Evolutionary conservation across 202 grass and related monocot species (phyloP), one percentile per base, ranked within the genome.

Genomic region (Saccharum hybrid): DNA sequence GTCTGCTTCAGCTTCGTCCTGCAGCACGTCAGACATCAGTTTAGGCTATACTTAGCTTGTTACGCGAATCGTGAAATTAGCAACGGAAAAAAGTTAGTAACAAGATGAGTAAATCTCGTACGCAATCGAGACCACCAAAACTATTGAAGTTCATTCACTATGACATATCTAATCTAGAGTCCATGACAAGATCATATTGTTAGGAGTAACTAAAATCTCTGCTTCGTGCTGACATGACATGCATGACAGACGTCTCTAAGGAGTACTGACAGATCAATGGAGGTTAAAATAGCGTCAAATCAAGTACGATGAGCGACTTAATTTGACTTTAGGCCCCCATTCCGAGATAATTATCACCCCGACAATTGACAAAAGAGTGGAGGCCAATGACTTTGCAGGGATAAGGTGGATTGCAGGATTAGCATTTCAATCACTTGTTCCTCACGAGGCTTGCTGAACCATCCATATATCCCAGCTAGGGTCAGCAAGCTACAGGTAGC

Each of bases 1-100:
- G 93, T 99, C 75, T 99, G 93, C 91, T 99, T 99, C 66, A 99
- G 89, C 89, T 99, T 99, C 30, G 96, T 99, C 91, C 96, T 98
- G 89, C 14, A 16, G 19, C 7, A 68, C 22, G 4, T 38, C 8
- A 38, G 13, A 16, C 48, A 51, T 49, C 46, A 49, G 46, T 46
- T n/a, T n/a, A n/a, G n/a, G n/a, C n/a, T n/a, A n/a, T n/a, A n/a
- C n/a, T 48, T 48, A 48, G 4, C 7, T 57, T 18, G 8, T 41
- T 2, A 42, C 19, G 9, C 7, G 4, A 46, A 22, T 72, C 2
- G 45, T 6, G 5, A 48, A 75, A 57, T 57, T 16, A 38, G 16
- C 71, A 36, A 10, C 51, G 33, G 33, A 56, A 39, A 75, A 36
- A 2, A 49, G 7, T 4, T 37, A 37, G 36, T 6, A 21, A 21